Conservation (phyloP, 1,139 yeast genomes). For the Geotrichum restrictum region DNA sequence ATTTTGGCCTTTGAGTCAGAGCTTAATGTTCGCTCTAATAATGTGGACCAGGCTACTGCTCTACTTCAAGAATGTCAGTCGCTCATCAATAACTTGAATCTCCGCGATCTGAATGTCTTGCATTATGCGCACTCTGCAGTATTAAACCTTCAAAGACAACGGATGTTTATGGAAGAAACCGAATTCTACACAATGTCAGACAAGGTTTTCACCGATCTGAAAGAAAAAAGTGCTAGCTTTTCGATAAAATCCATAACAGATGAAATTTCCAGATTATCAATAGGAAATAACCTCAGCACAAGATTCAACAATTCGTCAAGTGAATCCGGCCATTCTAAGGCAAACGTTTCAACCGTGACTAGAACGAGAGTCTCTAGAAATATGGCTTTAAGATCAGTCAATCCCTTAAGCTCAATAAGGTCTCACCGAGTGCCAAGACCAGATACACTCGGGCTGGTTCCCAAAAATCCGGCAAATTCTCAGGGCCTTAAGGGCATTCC, state of each 20-base stretch:
- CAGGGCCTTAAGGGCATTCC: neutral
- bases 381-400: neutral
- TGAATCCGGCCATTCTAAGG: neutral
- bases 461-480: neutral
- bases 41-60: constrained; percentile 27
- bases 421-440: neutral
- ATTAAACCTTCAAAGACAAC: constrained; percentile 28
- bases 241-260: constrained; percentile 23
- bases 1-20: constrained; percentile 29
- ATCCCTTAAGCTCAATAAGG: neutral
- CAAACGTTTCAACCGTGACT: neutral
- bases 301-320: neutral
- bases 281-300: neutral
- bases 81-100: constrained; percentile 23
- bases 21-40: constrained; percentile 26
- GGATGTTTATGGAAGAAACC: constrained; percentile 27
- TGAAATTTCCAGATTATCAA: constrained; percentile 20
- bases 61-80: constrained; percentile 28
- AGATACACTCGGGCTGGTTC: neutral
- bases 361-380: constrained; percentile 5
- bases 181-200: constrained; percentile 30
- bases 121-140: constrained; percentile 29
- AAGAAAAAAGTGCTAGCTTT: constrained; percentile 21
- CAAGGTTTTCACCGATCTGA: constrained; percentile 23
- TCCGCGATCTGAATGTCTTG: constrained; percentile 27